Conservation (phyloP, 139 green algal species). For the Auxenochlorella pyrenoidosa region DNA sequence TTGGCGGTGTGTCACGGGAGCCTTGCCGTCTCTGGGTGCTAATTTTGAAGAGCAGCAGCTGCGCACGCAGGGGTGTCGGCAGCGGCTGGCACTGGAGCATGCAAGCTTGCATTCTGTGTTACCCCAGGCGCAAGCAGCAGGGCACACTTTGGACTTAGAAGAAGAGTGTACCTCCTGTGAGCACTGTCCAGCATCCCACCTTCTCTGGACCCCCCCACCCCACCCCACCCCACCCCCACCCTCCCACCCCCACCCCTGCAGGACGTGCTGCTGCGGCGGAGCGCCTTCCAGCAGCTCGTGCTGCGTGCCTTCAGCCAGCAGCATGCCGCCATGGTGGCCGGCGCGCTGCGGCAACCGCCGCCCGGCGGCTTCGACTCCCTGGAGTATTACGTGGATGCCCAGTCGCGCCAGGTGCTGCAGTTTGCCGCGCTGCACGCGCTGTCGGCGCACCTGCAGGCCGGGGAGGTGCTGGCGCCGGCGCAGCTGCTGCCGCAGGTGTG, state of each 20-base stretch:
- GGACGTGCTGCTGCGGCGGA: conserved; percentile 19
- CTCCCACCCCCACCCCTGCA: too few relatives aligned
- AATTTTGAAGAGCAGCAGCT: too few relatives aligned
- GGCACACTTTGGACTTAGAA: too few relatives aligned
- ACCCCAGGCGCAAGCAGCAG: too few relatives aligned
- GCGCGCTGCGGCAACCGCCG: not conserved
- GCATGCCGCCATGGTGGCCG: not conserved
- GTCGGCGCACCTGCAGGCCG: conserved; percentile 43
- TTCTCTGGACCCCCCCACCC: too few relatives aligned
- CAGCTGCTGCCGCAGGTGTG: conserved; percentile 42
- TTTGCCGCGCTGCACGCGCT: conserved; percentile 40
- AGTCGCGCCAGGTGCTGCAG: conserved; percentile 29
- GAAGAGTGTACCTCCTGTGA: too few relatives aligned
- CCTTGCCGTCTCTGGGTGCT: too few relatives aligned
- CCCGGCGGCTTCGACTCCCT: not conserved
- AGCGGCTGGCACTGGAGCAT: too few relatives aligned
- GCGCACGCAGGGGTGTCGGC: too few relatives aligned
- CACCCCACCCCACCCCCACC: not conserved
- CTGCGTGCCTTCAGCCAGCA: not conserved
- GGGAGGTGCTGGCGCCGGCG: conserved; percentile 30
- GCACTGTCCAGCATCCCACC: too few relatives aligned
- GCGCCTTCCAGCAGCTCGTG: not conserved
- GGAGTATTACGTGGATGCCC: conserved; percentile 23
- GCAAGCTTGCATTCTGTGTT: too few relatives aligned
- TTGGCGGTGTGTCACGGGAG: too few relatives aligned